phyloP scores from a whole-genome alignment of 2,329 filamentous ascomycete species.

The Colletotrichum phormii region DNA sequence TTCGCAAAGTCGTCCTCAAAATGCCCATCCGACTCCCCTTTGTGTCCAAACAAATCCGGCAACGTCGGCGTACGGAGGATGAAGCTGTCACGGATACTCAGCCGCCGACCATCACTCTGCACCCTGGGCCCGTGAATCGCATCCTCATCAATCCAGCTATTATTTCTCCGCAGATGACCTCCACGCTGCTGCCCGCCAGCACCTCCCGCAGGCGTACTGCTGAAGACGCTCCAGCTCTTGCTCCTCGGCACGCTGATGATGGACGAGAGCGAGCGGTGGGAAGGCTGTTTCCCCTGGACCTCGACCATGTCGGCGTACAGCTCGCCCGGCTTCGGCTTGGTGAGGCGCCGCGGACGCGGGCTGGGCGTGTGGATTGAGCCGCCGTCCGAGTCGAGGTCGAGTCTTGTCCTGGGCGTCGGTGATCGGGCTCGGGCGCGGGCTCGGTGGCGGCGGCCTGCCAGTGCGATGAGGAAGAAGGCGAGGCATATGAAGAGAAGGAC shows the following conservation, averaged over 20 bases:
- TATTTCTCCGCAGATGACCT: constrained; percentile 15
- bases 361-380: constrained; percentile 20
- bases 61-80: constrained; percentile 49
- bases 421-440: constrained; percentile 25
- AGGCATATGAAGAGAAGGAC: constrained; percentile 56
- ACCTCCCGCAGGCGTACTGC: constrained; percentile 9
- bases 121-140: constrained; percentile 60
- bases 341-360: constrained; percentile 29
- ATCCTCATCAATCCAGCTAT: constrained; percentile 63
- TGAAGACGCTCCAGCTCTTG: constrained; percentile 44
- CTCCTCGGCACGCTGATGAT: constrained; percentile 36
- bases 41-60: constrained; percentile 44
- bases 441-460: constrained; percentile 45
- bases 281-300: constrained; percentile 1
- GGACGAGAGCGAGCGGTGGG: constrained; percentile 17
- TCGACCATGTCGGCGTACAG: constrained; percentile 27
- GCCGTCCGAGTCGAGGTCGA: constrained; percentile 10
- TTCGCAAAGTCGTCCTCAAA: constrained; percentile 28
- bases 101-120: constrained; percentile 45
- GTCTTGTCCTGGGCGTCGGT: background rate
- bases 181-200: constrained; percentile 4
- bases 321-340: constrained; percentile 6
- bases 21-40: constrained; percentile 23
- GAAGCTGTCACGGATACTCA: constrained; percentile 46
- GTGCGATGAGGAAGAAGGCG: constrained; percentile 56